Conservation (phyloP, 805 yeast genomes). For the Candida fluviatilis region DNA sequence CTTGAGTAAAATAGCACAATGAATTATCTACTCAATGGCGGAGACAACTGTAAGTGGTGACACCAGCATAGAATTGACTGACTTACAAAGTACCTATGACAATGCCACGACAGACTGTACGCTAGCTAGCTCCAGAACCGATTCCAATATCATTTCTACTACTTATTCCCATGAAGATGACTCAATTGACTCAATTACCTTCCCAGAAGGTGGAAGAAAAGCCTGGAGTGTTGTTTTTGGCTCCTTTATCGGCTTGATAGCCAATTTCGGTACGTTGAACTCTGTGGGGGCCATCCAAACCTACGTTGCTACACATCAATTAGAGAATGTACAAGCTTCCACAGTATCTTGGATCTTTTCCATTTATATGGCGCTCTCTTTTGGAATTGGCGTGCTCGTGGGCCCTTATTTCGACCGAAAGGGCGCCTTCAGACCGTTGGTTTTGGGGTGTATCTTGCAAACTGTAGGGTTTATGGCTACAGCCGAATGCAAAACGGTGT, state of each 20-base stretch:
- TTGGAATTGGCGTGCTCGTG: slow-evolving; percentile 30
- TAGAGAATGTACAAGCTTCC: slow-evolving; percentile 21
- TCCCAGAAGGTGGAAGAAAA: slow-evolving; percentile 23
- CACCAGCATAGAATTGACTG: no score
- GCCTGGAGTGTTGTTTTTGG: slow-evolving; percentile 23
- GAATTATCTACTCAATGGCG: no score
- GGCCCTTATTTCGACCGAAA: slow-evolving; percentile 62
- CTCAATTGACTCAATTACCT: slow-evolving; percentile 3
- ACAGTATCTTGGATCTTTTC: slow-evolving; percentile 41
- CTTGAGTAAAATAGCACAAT: no score
- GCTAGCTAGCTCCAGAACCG: no score
- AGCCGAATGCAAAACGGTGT: slow-evolving; percentile 48
- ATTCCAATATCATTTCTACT: background rate
- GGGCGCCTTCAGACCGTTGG: slow-evolving; percentile 50
- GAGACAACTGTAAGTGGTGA: no score
- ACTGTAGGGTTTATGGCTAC: slow-evolving; percentile 50
- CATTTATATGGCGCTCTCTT: slow-evolving; percentile 29
- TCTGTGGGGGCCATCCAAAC: slow-evolving; percentile 39
- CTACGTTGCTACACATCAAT: slow-evolving; percentile 33
- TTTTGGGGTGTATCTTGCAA: slow-evolving; percentile 39
- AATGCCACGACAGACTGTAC: no score
- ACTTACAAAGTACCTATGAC: no score
- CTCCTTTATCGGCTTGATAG: slow-evolving; percentile 21
- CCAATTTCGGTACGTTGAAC: slow-evolving; percentile 28
- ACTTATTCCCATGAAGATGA: background rate